These are phyloP conservation scores for Eucalyptus marginata DNA, from an alignment of 345 rosid genomes.

Conservation along the genomic window DNA sequence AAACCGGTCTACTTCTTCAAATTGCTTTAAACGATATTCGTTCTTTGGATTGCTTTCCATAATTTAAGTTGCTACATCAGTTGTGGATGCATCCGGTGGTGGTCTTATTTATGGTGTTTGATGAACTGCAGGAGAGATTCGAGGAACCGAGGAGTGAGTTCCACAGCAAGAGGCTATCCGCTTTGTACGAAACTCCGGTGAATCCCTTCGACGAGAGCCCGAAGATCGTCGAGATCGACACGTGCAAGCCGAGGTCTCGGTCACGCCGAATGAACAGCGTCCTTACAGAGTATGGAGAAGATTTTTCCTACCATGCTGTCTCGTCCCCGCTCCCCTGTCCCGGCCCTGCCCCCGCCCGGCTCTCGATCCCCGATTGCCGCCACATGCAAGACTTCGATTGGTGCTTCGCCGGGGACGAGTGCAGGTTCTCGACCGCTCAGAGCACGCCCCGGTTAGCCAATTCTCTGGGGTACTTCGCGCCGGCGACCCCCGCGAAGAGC, in stretches of 20 bases:
- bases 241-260: conserved; percentile 35
- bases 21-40: not conserved
- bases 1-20: not conserved
- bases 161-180: conserved; percentile 25
- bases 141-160: conserved; percentile 30
- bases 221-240: conserved; percentile 55
- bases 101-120: not conserved
- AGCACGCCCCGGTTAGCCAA: conserved; percentile 53
- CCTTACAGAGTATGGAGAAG: conserved; percentile 31
- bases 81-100: not conserved
- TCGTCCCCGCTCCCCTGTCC: conserved; percentile 26
- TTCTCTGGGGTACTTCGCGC: conserved; percentile 1
- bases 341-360: conserved; percentile 5
- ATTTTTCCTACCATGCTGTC: conserved; percentile 14
- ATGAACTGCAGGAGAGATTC: conserved; percentile 15
- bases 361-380: conserved; percentile 9
- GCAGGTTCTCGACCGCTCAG: conserved; percentile 20
- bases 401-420: conserved; percentile 8
- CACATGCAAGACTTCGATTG: conserved; percentile 25
- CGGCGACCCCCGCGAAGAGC: conserved; percentile 49
- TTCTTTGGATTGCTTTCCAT: not conserved
- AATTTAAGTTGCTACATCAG: not conserved
- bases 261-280: conserved; percentile 23
- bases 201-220: conserved; percentile 30
- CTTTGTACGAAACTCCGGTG: conserved; percentile 1